phyloP scores from a whole-genome alignment of 441 rosid genomes.

The Adansonia gregorii region DNA sequence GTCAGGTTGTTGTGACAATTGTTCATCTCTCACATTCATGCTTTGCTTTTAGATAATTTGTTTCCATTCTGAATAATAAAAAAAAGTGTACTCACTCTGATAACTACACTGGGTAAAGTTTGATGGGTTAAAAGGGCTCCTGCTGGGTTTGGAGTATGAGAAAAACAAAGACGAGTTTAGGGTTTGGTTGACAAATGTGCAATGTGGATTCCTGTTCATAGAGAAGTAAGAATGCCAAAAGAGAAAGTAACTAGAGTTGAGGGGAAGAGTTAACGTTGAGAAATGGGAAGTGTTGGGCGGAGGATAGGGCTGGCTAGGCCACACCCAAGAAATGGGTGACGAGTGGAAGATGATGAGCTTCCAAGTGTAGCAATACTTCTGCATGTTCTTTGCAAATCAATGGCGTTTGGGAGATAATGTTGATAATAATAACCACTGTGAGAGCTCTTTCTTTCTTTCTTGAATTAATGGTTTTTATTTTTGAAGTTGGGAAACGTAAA shows the following conservation, averaged over 20 bases:
- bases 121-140: slow-evolving; percentile 24
- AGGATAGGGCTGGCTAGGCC: slow-evolving; percentile 33
- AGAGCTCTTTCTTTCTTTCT: slow-evolving; percentile 11
- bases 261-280: slow-evolving; percentile 34
- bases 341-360: slow-evolving; percentile 57
- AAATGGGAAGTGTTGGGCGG: slow-evolving; percentile 30
- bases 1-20: slow-evolving; percentile 50
- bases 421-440: slow-evolving; percentile 7
- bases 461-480: not conserved
- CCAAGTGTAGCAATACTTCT: slow-evolving; percentile 87
- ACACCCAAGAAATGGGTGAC: slow-evolving; percentile 54
- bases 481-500: not conserved
- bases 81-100: not conserved
- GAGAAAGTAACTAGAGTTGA: slow-evolving; percentile 43
- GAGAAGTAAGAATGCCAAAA: not conserved
- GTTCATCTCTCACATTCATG: slow-evolving; percentile 53
- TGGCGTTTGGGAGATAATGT: slow-evolving; percentile 46
- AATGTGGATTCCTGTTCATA: slow-evolving; percentile 38
- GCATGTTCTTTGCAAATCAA: slow-evolving; percentile 51
- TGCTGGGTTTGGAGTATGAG: not conserved
- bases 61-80: slow-evolving; percentile 22
- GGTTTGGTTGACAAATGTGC: slow-evolving; percentile 45
- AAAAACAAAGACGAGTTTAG: slow-evolving; percentile 34
- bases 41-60: slow-evolving; percentile 33
- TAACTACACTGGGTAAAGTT: slow-evolving; percentile 28